Evolutionary conservation across 345 rosid genomes (phyloP), one percentile per base, ranked within the genome.

Genomic region (Raphanus sativus): DNA sequence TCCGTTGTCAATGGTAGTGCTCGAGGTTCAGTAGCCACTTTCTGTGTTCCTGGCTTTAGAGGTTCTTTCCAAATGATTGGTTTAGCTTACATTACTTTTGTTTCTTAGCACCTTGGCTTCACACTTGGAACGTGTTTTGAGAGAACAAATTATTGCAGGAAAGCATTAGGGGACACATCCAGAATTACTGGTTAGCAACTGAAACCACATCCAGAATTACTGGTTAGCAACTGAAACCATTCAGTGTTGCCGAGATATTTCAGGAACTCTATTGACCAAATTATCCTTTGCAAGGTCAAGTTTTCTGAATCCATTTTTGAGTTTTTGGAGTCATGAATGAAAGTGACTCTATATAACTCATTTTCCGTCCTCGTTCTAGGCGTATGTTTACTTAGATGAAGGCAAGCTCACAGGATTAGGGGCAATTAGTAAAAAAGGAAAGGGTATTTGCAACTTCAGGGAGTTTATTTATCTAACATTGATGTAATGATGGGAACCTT

Each of bases 1-100:
- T 94, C 97, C 4, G 89, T 91, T 78, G 88, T 91, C 68, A 94
- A 86, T 87, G 98, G 98, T 86, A 97, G 97, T 76, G 98, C 97
- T 56, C 90, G 97, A 77, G 97, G 98, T 63, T 91, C 98, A 9
- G 94, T 94, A 72, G 94, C 97, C 68, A 88, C 93, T 5, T 70
- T 92, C 73, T 85, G 97, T 28, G 98, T 94, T 16, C 34, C 36
- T 21, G 48, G 68, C 15, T 33, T 9, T 62, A 32, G 17, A 50
- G 15, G 5, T 40, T 55, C 15, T 29, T 52, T 70, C 17, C 50
- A 29, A 38, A 7, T 38, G 33, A 38, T 21, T 8, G 25, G 34
- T 62, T 9, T 70, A 17, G 28, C 63, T 60, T 60, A 67, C 25
- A 66, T 45, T 36, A 48, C 8, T 3, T 60, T 75, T 83, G 36